Evolutionary conservation across 1,284 basidiomycete species (phyloP), one percentile per base, ranked within the genome.

Genomic region (Phellopilus nigrolimitatus): DNA sequence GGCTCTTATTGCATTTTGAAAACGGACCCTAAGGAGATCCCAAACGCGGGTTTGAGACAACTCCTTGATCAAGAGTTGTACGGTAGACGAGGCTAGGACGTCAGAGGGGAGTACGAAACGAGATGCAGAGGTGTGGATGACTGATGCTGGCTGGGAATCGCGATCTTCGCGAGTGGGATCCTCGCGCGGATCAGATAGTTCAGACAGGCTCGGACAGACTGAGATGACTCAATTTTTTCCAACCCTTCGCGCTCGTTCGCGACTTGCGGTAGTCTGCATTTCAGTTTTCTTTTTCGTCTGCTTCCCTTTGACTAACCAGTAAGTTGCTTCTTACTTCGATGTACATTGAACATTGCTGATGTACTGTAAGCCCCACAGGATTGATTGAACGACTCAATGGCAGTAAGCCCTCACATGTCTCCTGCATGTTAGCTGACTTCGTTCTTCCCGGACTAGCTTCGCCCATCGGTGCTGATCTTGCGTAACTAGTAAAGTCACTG

Each of bases 1-100:
- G 19, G 15, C 37, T 40, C 43, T 34, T 51, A 30, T 51, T 45
- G 49, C 49, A 44, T 1, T 4, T 10, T 49, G 34, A 51, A 40
- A 42, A 38, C 24, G 41, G 49, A 46, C 42, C 40, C 49, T 44
- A 30, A 42, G 42, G 49, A 44, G 48, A 42, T 42, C 48, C 48
- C 30, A 34, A 40, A 15, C n/a, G 48, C 38, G 21, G 48, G 24
- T 40, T 36, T 37, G 45, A 27, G 45, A 17, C 13, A n/a, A 19
- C 24, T 37, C 27, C 21, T 21, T 3, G 31, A 28, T 13, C 28
- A 5, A 9, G 13, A 24, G 33, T 22, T 24, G 33, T n/a, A 37
- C 45, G 13, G 19, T 25, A 36, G n/a, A 24, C 45, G 45, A 33
- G 33, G 21, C 30, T 37, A 24, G 45, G 45, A 47, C 34, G 45